Percentiles rank a stretch among this genome's conserved stretches.
Evolutionary conservation across 73 alveolate genomes (phyloP).

Genomic region (Paramecium tetraurelia): DNA sequence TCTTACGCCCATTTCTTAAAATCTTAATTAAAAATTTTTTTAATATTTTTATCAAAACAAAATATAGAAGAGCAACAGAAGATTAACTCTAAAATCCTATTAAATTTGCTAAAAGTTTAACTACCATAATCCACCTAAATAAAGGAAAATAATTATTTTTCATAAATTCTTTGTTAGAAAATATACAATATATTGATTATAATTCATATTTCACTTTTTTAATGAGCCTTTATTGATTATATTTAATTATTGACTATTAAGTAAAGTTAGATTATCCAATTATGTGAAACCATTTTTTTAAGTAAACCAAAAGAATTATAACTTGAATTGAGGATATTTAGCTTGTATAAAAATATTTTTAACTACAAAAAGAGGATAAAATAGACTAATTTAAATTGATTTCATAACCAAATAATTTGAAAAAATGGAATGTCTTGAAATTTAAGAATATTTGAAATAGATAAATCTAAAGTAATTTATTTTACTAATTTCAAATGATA

Average conservation of each 20-base stretch:
- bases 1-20: slow-evolving; percentile 57
- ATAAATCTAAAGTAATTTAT: slow-evolving; percentile 55
- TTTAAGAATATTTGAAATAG: slow-evolving; percentile 38
- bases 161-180: background rate
- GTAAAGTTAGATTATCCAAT: background rate
- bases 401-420: background rate
- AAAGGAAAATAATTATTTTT: background rate
- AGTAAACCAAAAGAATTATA: background rate
- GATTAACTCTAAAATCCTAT: background rate
- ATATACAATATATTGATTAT: too few relatives aligned
- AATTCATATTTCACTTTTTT: too few relatives aligned
- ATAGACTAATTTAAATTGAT: background rate
- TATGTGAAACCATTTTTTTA: background rate
- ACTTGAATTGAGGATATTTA: background rate
- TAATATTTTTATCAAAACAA: background rate
- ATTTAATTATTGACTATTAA: too few relatives aligned
- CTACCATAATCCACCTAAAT: background rate
- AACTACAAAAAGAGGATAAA: background rate
- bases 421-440: background rate
- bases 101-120: too few relatives aligned
- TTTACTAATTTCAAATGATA: too few relatives aligned
- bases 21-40: background rate
- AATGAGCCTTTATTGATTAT: too few relatives aligned
- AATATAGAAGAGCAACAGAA: background rate
- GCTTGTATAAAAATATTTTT: background rate